Conservation (phyloP, 1,139 yeast species). For the Nakaseomyces kungkrabaensis region DNA sequence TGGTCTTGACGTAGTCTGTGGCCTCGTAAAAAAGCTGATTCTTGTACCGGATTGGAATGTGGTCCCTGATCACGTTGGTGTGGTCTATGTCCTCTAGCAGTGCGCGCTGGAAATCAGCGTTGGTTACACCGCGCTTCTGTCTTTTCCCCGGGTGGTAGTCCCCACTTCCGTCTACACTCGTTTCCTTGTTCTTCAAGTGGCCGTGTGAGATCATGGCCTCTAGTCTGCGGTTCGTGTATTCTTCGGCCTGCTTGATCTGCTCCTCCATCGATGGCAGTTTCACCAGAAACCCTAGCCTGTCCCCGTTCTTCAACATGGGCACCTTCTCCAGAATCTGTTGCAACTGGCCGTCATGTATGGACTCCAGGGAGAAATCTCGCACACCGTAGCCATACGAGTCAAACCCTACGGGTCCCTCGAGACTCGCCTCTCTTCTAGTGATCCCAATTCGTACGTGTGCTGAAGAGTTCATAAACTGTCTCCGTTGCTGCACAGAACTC, state of each 20-base stretch:
- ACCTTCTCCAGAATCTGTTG: constrained; percentile 10
- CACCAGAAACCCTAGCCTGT: constrained; percentile 72
- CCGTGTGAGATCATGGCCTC: constrained; percentile 16
- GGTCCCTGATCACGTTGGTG: constrained; percentile 50
- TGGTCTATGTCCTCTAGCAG: constrained; percentile 23
- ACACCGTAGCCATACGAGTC: constrained; percentile 92
- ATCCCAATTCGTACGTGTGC: constrained; percentile 74
- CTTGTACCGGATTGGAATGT: constrained; percentile 79
- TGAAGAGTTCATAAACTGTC: constrained; percentile 20
- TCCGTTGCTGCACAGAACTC: constrained; percentile 10
- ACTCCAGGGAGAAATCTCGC: constrained; percentile 73
- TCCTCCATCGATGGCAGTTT: constrained; percentile 47
- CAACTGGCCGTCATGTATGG: constrained; percentile 42
- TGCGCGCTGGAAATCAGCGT: constrained; percentile 24
- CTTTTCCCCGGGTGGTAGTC: constrained; percentile 4
- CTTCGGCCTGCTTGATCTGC: constrained; percentile 35
- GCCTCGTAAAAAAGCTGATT: constrained; percentile 75
- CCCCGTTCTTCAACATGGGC: constrained; percentile 52
- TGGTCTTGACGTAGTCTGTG: constrained; percentile 71
- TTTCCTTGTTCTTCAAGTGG: background rate
- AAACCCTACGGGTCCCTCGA: constrained; percentile 93
- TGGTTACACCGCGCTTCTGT: constrained; percentile 11
- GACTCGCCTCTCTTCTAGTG: constrained; percentile 73
- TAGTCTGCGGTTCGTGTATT: constrained; percentile 28
- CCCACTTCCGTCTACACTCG: background rate